Base-by-base conservation (phyloP, 106 monocot genomes). In the Acanthochlamys bracteata region DNA sequence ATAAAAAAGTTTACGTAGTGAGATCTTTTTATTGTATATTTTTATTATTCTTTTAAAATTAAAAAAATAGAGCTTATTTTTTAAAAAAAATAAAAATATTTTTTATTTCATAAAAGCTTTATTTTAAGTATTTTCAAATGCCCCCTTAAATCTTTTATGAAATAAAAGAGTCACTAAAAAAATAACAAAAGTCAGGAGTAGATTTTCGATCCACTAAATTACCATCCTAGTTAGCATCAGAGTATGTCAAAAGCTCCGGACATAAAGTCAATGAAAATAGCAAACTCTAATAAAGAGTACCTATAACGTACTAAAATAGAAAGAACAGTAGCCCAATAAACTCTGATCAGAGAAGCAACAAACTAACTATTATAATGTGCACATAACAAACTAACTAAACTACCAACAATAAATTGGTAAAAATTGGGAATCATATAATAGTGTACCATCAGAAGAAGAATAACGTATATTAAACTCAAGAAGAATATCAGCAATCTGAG, bases 331-430 rank as follows among this genome's bases (percentile, higher is more conserved):
- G 24, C 25, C 46, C 52, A 65, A 51, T 65, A 51, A 51, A 15
- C 0, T 9, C 22, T 45, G 25, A 23, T 23, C 24, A 25, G 49
- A 65, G 65, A 46, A 17, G 15, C 13, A 4, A 65, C 14, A 52
- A 65, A 52, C 65, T 49, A 25, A 26, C 65, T 65, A 16, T n/a
- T n/a, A 65, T 25, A 23, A 65, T 6, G 26, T 51, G 51, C 23
- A 51, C 13, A 0, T 4, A 23, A 25, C 52, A 65, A 24, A 51
- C 51, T 54, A 1, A 39, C 17, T 17, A 53, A 41, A 40, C 40
- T 14, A 0, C 40, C 61, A 39, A 61, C 61, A 61, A 61, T 33
- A 3, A 15, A 0, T 0, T n/a, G 61, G 41, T 61, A 61, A 40
- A 0, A 19, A 0, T 33, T 61, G 11, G 40, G 39, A n/a, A 61